These are phyloP conservation scores for Serendipita sp. DNA, from an alignment of 1,284 basidiomycete species.

Conservation along the genomic window DNA sequence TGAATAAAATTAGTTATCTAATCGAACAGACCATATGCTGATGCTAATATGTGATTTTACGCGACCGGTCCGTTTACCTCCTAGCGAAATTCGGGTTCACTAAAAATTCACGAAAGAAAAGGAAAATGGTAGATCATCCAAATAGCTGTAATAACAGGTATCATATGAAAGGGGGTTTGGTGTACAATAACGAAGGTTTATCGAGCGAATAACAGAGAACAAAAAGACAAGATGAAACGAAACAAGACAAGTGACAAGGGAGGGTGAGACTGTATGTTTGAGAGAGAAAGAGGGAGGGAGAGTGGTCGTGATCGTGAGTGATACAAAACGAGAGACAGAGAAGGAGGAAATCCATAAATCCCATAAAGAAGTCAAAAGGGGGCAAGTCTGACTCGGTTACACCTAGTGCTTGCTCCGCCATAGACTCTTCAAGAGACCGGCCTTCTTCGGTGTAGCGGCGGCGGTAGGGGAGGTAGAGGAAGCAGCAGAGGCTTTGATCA, in stretches of 20 bases:
- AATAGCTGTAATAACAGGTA: too few relatives aligned
- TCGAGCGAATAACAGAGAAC: not conserved
- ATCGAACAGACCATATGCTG: too few relatives aligned
- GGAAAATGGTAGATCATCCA: too few relatives aligned
- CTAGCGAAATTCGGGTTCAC: too few relatives aligned
- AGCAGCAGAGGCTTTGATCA: not conserved
- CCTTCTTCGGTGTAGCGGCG: not conserved
- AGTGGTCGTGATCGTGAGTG: not conserved
- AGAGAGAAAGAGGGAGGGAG: not conserved
- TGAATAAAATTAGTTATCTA: too few relatives aligned
- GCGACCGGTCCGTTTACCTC: too few relatives aligned
- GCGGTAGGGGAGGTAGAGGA: not conserved
- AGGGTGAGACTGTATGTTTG: not conserved
- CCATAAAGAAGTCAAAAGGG: not conserved
- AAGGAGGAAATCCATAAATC: not conserved
- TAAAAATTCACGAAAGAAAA: too few relatives aligned
- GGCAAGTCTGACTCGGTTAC: too few relatives aligned
- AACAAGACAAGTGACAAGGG: not conserved
- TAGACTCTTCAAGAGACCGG: not conserved
- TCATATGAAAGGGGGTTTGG: too few relatives aligned
- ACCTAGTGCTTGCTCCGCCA: not conserved
- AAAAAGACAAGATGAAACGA: not conserved
- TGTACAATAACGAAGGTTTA: too few relatives aligned
- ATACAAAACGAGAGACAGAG: not conserved
- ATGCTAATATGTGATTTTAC: too few relatives aligned